These are phyloP conservation scores for Wickerhamiella brachini DNA, from an alignment of 805 yeast genomes.

Conservation along the genomic window DNA sequence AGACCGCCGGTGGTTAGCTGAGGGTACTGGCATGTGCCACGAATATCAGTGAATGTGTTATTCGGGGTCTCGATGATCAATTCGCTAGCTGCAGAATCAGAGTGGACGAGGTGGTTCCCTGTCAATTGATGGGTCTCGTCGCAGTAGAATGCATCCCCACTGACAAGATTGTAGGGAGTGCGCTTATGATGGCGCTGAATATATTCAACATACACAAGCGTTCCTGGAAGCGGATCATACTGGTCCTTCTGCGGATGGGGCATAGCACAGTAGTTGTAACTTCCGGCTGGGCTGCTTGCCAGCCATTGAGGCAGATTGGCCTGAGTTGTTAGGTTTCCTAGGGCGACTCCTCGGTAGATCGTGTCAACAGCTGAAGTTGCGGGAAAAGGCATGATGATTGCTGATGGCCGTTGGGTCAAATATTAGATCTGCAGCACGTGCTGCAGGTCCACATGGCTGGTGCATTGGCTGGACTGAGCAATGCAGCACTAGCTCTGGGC, in stretches of 20 bases:
- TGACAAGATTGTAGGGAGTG: constrained; percentile 30
- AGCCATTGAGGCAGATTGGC: not conserved
- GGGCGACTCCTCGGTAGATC: not conserved
- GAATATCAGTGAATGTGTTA: constrained; percentile 8
- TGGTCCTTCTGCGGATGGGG: constrained; percentile 28
- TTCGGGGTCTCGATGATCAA: constrained; percentile 20
- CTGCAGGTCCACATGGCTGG: not conserved
- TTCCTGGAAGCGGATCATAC: constrained; percentile 16
- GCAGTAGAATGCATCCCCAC: constrained; percentile 24
- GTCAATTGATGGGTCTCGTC: constrained; percentile 22
- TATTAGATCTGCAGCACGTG: not conserved
- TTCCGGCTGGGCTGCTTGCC: constrained; percentile 14
- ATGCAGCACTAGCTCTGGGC: no score
- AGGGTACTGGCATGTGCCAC: constrained; percentile 28
- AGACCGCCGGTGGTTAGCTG: constrained; percentile 30
- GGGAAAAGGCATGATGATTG: not conserved
- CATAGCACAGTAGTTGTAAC: constrained; percentile 33
- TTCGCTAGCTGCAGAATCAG: constrained; percentile 13
- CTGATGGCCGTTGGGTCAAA: not conserved
- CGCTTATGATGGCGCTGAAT: constrained; percentile 34
- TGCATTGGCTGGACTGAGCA: not conserved
- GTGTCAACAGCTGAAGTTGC: not conserved
- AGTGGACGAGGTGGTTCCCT: constrained; percentile 12
- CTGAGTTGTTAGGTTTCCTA: not conserved
- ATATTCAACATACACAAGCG: constrained; percentile 27